Conservation (phyloP, 1,284 basidiomycete species). For the Leucoagaricus sp. region DNA sequence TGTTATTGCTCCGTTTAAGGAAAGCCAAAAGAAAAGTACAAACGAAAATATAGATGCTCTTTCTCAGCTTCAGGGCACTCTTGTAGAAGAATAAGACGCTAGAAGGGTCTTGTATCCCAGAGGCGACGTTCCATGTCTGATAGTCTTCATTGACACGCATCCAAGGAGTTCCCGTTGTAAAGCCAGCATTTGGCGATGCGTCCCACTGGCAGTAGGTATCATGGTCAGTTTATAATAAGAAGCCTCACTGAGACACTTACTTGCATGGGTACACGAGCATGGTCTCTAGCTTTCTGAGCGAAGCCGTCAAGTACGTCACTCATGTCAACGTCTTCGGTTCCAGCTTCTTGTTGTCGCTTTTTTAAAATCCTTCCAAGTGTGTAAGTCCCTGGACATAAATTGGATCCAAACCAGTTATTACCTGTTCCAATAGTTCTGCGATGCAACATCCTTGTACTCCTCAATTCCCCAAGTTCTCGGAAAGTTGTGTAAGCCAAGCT, state of each 20-base stretch:
- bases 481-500: conserved; percentile 72
- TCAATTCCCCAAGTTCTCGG: conserved; percentile 68
- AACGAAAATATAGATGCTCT: conserved; percentile 56
- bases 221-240: background rate
- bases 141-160: conserved; percentile 79
- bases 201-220: conserved; percentile 55
- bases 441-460: conserved; percentile 70
- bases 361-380: conserved; percentile 34
- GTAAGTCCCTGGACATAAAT: background rate
- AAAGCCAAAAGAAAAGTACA: conserved; percentile 19
- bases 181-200: conserved; percentile 56
- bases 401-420: conserved; percentile 14
- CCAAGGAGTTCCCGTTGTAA: conserved; percentile 68
- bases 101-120: conserved; percentile 45
- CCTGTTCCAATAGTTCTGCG: conserved; percentile 48
- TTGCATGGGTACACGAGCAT: conserved; percentile 70
- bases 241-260: conserved; percentile 26
- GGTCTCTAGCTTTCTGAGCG: conserved; percentile 68
- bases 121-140: conserved; percentile 57
- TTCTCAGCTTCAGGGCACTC: conserved; percentile 51
- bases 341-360: conserved; percentile 38
- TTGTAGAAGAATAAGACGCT: conserved; percentile 68
- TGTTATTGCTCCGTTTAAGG: background rate
- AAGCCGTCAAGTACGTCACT: conserved; percentile 56
- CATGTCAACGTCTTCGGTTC: conserved; percentile 52